Conservation (phyloP, 305 asterid species). For the Ruellia speciosa region DNA sequence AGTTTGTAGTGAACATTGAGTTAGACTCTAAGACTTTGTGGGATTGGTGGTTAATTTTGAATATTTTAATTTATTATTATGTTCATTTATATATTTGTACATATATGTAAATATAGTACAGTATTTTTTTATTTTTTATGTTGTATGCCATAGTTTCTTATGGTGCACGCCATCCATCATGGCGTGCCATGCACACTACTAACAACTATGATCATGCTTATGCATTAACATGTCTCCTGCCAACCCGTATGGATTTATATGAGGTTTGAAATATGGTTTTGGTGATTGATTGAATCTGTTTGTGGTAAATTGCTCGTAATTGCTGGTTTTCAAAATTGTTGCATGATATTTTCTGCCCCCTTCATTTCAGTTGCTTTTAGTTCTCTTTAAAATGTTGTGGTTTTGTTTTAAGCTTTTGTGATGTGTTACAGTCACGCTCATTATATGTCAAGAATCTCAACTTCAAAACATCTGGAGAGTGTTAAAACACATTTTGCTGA, state of each 20-base stretch:
- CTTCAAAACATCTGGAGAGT: conserved; percentile 73
- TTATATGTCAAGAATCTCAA: conserved; percentile 82
- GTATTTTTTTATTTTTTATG: too few species aligned
- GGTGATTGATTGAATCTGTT: not conserved
- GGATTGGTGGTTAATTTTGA: too few species aligned
- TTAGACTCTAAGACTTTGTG: too few species aligned
- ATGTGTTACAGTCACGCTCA: conserved; percentile 69
- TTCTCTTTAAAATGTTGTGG: not conserved
- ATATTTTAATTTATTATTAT: too few species aligned
- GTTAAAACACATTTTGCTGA: conserved; percentile 60
- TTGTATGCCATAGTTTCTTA: too few species aligned
- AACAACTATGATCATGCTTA: conserved; percentile 1
- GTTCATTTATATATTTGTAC: too few species aligned
- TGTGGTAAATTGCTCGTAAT: not conserved
- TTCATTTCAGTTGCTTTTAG: conserved; percentile 13
- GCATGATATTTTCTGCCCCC: conserved; percentile 4
- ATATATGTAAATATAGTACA: too few species aligned
- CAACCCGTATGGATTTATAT: conserved; percentile 4
- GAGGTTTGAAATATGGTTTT: not conserved
- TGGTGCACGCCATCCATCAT: too few species aligned
- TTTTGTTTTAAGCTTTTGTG: conserved; percentile 18
- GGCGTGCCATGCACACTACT: too few species aligned
- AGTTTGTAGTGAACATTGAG: too few species aligned
- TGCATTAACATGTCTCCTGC: not conserved
- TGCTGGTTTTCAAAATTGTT: conserved; percentile 1